Evolutionary conservation across 441 rosid species (phyloP), one percentile per base, ranked within the genome.

Genomic region (Brassica hybrid): DNA sequence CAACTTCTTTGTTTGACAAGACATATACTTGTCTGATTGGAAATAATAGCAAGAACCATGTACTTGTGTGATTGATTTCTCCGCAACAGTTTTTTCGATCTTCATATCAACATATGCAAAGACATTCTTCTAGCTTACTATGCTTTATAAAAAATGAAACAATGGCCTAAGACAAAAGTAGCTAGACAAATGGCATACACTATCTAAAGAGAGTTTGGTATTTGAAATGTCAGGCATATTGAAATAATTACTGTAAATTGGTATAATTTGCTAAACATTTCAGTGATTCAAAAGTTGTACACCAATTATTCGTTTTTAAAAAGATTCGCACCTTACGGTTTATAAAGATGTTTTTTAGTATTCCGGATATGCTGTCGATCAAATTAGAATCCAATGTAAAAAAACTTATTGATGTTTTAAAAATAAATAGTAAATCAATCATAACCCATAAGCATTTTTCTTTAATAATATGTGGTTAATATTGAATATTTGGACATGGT

Each of bases 21-120:
- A 77, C 76, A n/a, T 43, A 30, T 77, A 77, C 54, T 30, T 57
- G 62, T 71, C 23, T 76, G 80, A 70, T 63, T 54, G 58, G 71
- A 76, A 12, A 76, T 69, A 59, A 25, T 69, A 76, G 38, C 71
- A 64, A 64, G 10, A 71, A 56, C 27, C 61, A 56, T 59, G 76
- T 70, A 19, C 25, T 65, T 77, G 72, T 65, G 72, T 60, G 68
- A 70, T 63, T 76, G 59, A 63, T 54, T 17, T 70, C 75, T 64
- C 67, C 23, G 23, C 27, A 54, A 64, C 66, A 64, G 59, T 23
- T 60, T 23, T 66, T 64, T 48, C 11, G 71, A 58, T 69, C 64
- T 69, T 68, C 43, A 19, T 69, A 17, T 56, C 16, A 67, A 8
- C 6, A 13, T 43, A 60, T 59, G 67, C 52, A 67, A 8, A 48